Percentiles rank a stretch among this genome's conserved stretches.
phyloP scores from a whole-genome alignment of 805 yeast genomes.

The Spathaspora sp. region DNA sequence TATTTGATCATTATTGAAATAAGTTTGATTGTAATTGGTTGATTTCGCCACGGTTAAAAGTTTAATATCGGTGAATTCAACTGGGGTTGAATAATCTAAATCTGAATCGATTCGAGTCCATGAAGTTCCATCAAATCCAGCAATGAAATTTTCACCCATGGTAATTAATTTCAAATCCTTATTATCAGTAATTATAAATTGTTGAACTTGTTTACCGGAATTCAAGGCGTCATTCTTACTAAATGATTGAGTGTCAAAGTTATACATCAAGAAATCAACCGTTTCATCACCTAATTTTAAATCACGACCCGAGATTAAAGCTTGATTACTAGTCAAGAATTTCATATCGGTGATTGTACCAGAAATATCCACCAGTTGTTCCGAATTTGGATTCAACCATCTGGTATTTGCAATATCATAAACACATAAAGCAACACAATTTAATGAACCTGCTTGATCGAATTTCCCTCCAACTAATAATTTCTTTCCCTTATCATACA shows the following conservation, averaged over 20 bases:
- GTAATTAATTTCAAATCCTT: conserved; percentile 37
- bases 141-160: conserved; percentile 29
- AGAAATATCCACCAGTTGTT: conserved; percentile 19
- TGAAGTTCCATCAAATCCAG: conserved; percentile 42
- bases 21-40: conserved; percentile 30
- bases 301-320: conserved; percentile 47
- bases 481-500: conserved; percentile 25
- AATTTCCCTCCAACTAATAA: conserved; percentile 76
- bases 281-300: conserved; percentile 35
- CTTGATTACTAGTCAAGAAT: conserved; percentile 36
- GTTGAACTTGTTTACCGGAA: conserved; percentile 21
- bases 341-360: conserved; percentile 56
- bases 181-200: conserved; percentile 46
- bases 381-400: conserved; percentile 46
- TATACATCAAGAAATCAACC: conserved; percentile 49
- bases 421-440: conserved; percentile 64
- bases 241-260: conserved; percentile 41
- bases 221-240: conserved; percentile 17
- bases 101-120: conserved; percentile 45
- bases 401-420: conserved; percentile 51
- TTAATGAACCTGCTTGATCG: conserved; percentile 49
- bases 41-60: conserved; percentile 33
- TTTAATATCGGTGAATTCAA: conserved; percentile 42
- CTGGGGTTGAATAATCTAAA: conserved; percentile 24
- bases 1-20: conserved; percentile 41